Base-by-base conservation (phyloP, 2,329 filamentous ascomycete species). In the Stemphylium beticola region DNA sequence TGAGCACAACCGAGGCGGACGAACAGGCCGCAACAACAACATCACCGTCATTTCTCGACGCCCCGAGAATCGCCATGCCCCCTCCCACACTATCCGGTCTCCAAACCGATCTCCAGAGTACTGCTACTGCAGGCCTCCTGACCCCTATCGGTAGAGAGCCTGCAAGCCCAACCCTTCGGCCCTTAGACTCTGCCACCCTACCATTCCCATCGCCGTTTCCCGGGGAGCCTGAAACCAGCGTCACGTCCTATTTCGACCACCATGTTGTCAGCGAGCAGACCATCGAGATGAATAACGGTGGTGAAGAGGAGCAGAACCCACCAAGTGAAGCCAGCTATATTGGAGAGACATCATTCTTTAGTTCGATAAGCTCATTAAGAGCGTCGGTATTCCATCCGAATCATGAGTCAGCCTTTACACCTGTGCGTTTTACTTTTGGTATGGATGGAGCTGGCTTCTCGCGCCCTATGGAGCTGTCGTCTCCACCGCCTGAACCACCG, bases 161-260 rank as follows among this genome's bases (percentile, higher is more conserved):
- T n/a, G 60, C 58, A 29, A 75, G 72, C 53, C 73, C 73, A 38
- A 69, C 64, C 4, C 52, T 75, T 8, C 62, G 66, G 20, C 73
- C 74, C 0, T 55, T 73, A 10, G 71, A 73, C 29, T 74, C 73
- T 6, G 64, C 71, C 17, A 73, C 71, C 1, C 62, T 76, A 2
- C 73, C 74, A n/a, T 55, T 76, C 14, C 73, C 73, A 18, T 76
- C 74, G 2, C 74, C 74, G 0, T 76, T 76, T 40, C 74, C 74
- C 4, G 71, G 66, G 0, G 71, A 69, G 17, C 65, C 53, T 8
- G 67, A 69, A 22, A 43, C 37, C 2, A 60, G 50, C 34, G 40
- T 46, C 3, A 47, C 57, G 2, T 74, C 72, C 2, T 76, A 69
- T 40, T 63, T 74, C 34, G 72, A 74, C 42, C 54, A 62, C 18